Conservation (phyloP, 1,284 basidiomycete species). For the Ceratobasidium theobromae region DNA sequence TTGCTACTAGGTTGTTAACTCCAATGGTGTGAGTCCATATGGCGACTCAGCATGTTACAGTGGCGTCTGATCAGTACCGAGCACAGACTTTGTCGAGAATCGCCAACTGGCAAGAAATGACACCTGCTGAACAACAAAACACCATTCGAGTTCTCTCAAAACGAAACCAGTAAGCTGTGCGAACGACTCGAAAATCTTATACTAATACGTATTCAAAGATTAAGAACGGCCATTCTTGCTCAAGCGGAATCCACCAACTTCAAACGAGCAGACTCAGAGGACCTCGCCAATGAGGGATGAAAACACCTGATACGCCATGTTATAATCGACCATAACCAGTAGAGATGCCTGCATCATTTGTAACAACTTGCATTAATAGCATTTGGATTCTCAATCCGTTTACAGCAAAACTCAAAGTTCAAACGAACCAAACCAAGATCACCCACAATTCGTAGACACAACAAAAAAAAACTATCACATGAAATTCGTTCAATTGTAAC, state of each 20-base stretch:
- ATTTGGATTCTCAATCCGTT: too few species aligned
- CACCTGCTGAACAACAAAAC: slow-evolving; percentile 18
- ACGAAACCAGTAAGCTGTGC: slow-evolving; percentile 8
- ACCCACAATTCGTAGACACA: too few species aligned
- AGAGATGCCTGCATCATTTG: too few species aligned
- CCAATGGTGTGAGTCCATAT: slow-evolving; percentile 11
- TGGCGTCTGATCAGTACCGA: background rate
- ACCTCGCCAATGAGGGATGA: too few species aligned
- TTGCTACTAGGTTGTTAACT: slow-evolving; percentile 7
- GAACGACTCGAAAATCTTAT: background rate
- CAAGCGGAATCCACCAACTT: too few species aligned
- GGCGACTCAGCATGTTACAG: background rate
- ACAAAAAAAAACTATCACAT: too few species aligned
- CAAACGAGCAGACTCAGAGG: too few species aligned
- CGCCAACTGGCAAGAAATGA: slow-evolving; percentile 27
- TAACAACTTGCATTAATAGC: too few species aligned
- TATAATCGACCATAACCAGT: too few species aligned
- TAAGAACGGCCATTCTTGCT: background rate
- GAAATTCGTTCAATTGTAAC: background rate
- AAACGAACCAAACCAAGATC: too few species aligned
- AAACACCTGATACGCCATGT: too few species aligned
- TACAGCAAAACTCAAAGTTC: too few species aligned
- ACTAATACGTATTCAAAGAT: background rate
- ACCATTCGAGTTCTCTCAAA: slow-evolving; percentile 26
- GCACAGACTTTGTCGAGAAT: slow-evolving; percentile 18